Base-by-base conservation (phyloP, 768 basidiomycete genomes). In the Lactifluus subvellereus region DNA sequence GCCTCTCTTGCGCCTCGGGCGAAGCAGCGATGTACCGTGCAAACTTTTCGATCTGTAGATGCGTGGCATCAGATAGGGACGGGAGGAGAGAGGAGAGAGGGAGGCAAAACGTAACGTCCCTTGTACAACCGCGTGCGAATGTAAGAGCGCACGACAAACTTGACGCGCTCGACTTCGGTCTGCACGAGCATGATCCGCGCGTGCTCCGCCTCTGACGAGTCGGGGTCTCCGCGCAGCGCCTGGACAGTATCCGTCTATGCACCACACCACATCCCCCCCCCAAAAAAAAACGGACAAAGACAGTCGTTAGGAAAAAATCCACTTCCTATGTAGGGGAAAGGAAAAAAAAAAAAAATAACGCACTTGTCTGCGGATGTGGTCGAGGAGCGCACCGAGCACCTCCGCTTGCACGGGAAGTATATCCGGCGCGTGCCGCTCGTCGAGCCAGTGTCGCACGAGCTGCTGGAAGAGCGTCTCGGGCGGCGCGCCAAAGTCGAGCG, bases 131-230 rank as follows among this genome's bases (percentile, higher is more conserved):
- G 79, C 33, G 89, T 91, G 27, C 95, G 82, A 5, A 96, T 82
- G 72, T 96, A 98, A 1, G 92, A 91, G 61, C 94, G 77, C 30
- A 97, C 84, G 59, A 96, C 83, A 71, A 94, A 98, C 74, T 94
- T 95, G 69, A 93, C 91, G 47, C 95, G 84, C 72, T 98, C 94
- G 68, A 96, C 84, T 74, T 98, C 94, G 0, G 92, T 95, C 75
- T 95, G 92, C 0, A 91, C 94, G 57, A 98, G 86, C 79, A 93
- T 88, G 38, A 96, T 90, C 67, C 92, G 80, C 64, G 94, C 89
- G 69, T 98, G 94, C 66, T 98, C 94, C 65, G 96, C 93, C 69
- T 96, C 93, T 1, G 88, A 91, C 2, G 91, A 87, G 42, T 84
- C 82, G 0, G 91, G 89, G 72, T 96, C 92, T 30, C 84, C 84